A percentile compares a stretch with the other conserved stretches of the same genome.
phyloP scores from a whole-genome alignment of 495 filamentous ascomycete genomes.

The Penicillium coffeae region DNA sequence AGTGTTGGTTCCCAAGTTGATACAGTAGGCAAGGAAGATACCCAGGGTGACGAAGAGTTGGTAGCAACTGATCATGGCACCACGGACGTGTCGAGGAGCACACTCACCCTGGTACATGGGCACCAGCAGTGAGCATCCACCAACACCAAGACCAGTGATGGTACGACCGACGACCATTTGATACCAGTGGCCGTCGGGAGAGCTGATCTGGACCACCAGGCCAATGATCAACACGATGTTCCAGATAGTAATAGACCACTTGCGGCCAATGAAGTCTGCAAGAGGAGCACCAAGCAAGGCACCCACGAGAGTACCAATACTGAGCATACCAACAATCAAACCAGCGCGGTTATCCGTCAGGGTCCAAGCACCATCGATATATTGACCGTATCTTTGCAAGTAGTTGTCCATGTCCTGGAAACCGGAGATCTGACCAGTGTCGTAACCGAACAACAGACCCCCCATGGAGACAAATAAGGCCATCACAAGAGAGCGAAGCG shows the following conservation, averaged over 20 bases:
- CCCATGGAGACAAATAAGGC: slow-evolving; percentile 61
- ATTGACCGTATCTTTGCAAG: slow-evolving; percentile 40
- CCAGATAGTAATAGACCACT: slow-evolving; percentile 51
- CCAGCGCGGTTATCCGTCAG: slow-evolving; percentile 50
- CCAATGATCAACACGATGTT: slow-evolving; percentile 62
- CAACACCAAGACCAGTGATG: slow-evolving; percentile 66
- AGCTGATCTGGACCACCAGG: slow-evolving; percentile 61
- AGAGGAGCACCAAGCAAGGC: slow-evolving; percentile 56
- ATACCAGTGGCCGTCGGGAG: slow-evolving; percentile 48
- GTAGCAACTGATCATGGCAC: slow-evolving; percentile 67
- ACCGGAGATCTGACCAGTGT: slow-evolving; percentile 51
- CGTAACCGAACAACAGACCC: slow-evolving; percentile 58
- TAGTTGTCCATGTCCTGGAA: slow-evolving; percentile 60
- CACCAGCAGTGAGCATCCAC: slow-evolving; percentile 63
- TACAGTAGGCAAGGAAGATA: slow-evolving; percentile 74
- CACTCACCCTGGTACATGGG: slow-evolving; percentile 75
- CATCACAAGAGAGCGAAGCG: slow-evolving; percentile 46
- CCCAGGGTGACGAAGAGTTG: slow-evolving; percentile 86
- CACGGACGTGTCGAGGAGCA: slow-evolving; percentile 61
- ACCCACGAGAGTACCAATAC: slow-evolving; percentile 65
- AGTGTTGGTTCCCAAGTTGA: slow-evolving; percentile 70
- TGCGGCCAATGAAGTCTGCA: slow-evolving; percentile 49
- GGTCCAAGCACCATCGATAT: slow-evolving; percentile 25
- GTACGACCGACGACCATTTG: slow-evolving; percentile 52
- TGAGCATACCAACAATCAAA: slow-evolving; percentile 54